Base-by-base conservation (phyloP, 805 yeast genomes). In the Grigorovia transvaalensis region DNA sequence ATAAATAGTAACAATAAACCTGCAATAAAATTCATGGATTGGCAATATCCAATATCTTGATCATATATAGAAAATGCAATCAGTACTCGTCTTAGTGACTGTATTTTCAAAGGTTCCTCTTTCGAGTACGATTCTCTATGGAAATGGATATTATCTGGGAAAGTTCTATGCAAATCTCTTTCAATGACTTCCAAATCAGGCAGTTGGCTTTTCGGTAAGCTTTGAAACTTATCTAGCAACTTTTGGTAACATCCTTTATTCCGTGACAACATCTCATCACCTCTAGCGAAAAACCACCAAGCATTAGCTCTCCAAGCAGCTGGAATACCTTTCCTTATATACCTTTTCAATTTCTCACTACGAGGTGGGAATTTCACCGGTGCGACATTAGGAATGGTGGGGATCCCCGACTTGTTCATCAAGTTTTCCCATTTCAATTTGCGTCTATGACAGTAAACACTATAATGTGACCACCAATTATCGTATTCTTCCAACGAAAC, bases 221-320 rank as follows among this genome's bases (percentile, higher is more conserved):
- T 35, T 6, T 51, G 44, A 15, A 89, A 79, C 56, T 81, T 80
- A 13, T 69, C 71, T 45, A 88, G 82, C 47, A 88, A 82, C 53
- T 74, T 72, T 48, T 81, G 86, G 65, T 90, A 91, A 1, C 86
- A 75, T 0, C 95, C 96, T n/a, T 71, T 71, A 63, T 90, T 81
- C 35, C 80, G 80, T 56, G 76, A 80, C 51, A 88, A 68, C 59
- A 76, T 77, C 49, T 85, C 91, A 51, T 81, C 76, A 2, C 98
- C 99, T 29, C 83, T 81, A 5, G 95, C 95, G 67, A 87, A 90
- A 71, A 81, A 81, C 75, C 93, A 91, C 99, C 99, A 91, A 0
- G 96, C 96, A 57, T 79, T 80, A 1, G 98, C 99, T 58, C 99
- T 74, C 97, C 96, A 91, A 64, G 88, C 96, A 0, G 96, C 88